A percentile compares a stretch with the other conserved stretches of the same genome.
Evolutionary conservation across 2,329 filamentous ascomycete genomes (phyloP).

Genomic region (Exophiala spinifera): DNA sequence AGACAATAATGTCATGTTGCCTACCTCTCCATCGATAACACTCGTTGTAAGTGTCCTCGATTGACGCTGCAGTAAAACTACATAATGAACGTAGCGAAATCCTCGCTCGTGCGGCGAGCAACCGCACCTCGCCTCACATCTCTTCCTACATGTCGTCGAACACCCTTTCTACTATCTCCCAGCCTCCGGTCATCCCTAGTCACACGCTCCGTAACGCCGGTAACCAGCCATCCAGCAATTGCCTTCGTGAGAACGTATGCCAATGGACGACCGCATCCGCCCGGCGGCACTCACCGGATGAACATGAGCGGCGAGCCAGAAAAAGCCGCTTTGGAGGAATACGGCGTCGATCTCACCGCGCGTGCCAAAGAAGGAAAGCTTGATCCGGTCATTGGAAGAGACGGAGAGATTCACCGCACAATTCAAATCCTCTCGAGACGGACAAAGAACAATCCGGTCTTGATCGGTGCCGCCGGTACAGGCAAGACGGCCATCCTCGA

Average conservation of each 20-base stretch:
- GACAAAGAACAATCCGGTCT: constrained; percentile 97
- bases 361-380: constrained; percentile 83
- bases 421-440: constrained; percentile 90
- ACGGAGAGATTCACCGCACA: constrained; percentile 85
- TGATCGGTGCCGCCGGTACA: constrained; percentile 97
- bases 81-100: constrained; percentile 24
- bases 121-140: constrained; percentile 11
- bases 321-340: constrained; percentile 87
- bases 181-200: background rate
- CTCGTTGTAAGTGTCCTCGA: constrained; percentile 1
- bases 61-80: background rate
- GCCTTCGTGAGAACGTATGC: constrained; percentile 49
- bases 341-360: constrained; percentile 83
- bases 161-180: constrained; percentile 5
- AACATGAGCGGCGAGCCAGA: constrained; percentile 72
- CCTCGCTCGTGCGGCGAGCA: constrained; percentile 26
- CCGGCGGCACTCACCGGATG: constrained; percentile 92
- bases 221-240: background rate
- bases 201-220: constrained; percentile 8
- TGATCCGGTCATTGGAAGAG: constrained; percentile 92
- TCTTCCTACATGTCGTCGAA: constrained; percentile 8
- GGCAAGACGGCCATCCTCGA: constrained; percentile 98
- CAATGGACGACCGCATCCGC: constrained; percentile 64
- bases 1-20: constrained; percentile 1
- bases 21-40: constrained; percentile 23